Conservation (phyloP, 176 grass and related monocot genomes). For the Aegilops umbellulata region DNA sequence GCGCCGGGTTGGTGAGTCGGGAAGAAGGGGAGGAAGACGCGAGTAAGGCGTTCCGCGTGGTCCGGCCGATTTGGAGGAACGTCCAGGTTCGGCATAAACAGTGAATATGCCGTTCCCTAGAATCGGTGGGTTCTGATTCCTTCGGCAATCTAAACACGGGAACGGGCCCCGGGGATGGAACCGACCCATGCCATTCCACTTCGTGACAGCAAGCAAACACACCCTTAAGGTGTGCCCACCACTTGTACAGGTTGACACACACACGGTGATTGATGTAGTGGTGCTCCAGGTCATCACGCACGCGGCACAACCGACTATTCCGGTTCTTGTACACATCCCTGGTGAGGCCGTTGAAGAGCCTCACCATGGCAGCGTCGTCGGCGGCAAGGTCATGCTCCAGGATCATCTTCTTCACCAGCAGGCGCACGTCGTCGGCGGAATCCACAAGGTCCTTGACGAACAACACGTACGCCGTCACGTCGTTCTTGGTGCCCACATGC, state of each 20-base stretch:
- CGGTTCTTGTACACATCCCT: neutral
- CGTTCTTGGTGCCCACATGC: slow-evolving; percentile 13
- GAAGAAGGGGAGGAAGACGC: too few species aligned
- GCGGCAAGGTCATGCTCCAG: slow-evolving; percentile 6
- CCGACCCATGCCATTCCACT: too few species aligned
- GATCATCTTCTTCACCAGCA: slow-evolving; percentile 21
- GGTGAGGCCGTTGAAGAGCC: slow-evolving; percentile 28
- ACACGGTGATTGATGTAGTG: neutral
- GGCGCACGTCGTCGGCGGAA: slow-evolving; percentile 30
- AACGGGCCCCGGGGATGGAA: too few species aligned
- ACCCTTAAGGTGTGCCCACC: slow-evolving; percentile 36
- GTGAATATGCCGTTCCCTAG: too few species aligned
- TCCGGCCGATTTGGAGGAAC: too few species aligned
- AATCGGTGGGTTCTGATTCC: too few species aligned
- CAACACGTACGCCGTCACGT: slow-evolving; percentile 39
- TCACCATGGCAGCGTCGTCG: slow-evolving; percentile 2
- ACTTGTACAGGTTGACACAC: neutral
- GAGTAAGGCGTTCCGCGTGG: too few species aligned
- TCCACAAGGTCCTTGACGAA: slow-evolving; percentile 49
- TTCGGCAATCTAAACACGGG: too few species aligned
- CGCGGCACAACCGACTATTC: neutral
- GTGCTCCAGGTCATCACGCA: neutral
- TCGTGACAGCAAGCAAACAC: too few species aligned
- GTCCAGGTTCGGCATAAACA: too few species aligned
- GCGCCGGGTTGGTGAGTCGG: too few species aligned